Base-by-base conservation (phyloP, 345 rosid species). In the Cardiospermum halicacabum region DNA sequence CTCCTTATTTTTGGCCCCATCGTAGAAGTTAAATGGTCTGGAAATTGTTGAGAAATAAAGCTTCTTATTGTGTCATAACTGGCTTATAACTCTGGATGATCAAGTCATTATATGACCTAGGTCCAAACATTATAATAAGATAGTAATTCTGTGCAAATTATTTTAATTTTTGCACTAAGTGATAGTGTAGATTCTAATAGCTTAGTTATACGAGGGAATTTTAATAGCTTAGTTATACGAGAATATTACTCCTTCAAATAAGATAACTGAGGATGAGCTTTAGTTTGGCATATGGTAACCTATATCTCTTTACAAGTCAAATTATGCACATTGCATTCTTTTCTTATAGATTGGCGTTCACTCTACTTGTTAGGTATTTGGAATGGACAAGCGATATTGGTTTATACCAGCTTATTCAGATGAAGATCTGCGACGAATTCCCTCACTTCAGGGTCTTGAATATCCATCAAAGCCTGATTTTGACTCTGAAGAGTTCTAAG, bases 401-500 rank as follows among this genome's bases (percentile, higher is more conserved):
- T 80, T 91, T 56, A 64, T 94, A 31, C 99, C 99, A 2, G 74
- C 84, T 15, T 91, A 94, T 65, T 85, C 94, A 5, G 97, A 91
- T 3, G 97, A 94, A 64, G 99, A 94, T 72, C 26, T 87, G 66
- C 73, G 93, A 25, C 72, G 89, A 65, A 94, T 94, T 79, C 96
- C 95, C 3, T 85, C 85, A 26, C 96, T 94, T 71, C 95, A 90
- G 68, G 96, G 99, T 61, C 89, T 94, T 15, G 96, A 88, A 65
- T 94, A 86, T 66, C 97, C 97, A 53, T 87, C 89, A 3, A 93
- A 84, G 71, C 96, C 96, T 0, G 91, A 93, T 37, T 85, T 78
- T 32, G 92, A 78, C 75, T 82, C 92, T 6, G 85, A 89, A 64
- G 88, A 82, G 48, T 85, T 89, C 72, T 85, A 74, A 79, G 62